Evolutionary conservation across 2,329 filamentous ascomycete species (phyloP), one percentile per base, ranked within the genome.

Genomic region (Alternaria sp.): DNA sequence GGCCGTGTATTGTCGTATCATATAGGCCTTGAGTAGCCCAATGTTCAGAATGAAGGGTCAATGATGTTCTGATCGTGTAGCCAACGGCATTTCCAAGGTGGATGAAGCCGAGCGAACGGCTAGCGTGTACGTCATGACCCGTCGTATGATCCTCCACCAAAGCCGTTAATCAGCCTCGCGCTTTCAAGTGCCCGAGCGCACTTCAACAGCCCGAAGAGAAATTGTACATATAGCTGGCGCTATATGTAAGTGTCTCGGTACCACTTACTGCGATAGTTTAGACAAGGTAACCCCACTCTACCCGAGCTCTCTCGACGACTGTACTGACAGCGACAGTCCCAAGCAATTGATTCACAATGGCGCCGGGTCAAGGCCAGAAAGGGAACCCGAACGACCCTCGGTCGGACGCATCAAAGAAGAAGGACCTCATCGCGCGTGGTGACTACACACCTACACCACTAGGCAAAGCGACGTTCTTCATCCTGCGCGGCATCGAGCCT

Each of bases 401-500:
- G 41, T 73, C 68, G 5, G 69, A 75, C 51, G 73, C 47, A 7
- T 65, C 72, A 5, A 77, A 75, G 58, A 69, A 69, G 44, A 63
- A 54, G 28, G 77, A 79, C 52, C 71, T 82, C 41, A 79, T 80
- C 47, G 66, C 73, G 3, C 80, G 82, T 34, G 81, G 81, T 53
- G 75, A 77, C 65, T 78, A 82, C 59, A 70, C 75, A 14, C 62
- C 78, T 11, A 80, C 78, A 7, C 77, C 77, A 7, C 43, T 76
- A 7, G 81, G 82, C 32, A 78, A 71, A 49, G 63, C 73, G 5
- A 39, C 76, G 60, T 85, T 85, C 72, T 74, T 82, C 64, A 77
- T 81, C 58, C 73, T 82, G 9, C 83, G 86, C 64, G 72, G 79
- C 18, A 72, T 82, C 26, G 83, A 85, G 61, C 77, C 81, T 1